Base-by-base conservation (phyloP, 1,284 basidiomycete species). In the Stygiomarasmius scandens region DNA sequence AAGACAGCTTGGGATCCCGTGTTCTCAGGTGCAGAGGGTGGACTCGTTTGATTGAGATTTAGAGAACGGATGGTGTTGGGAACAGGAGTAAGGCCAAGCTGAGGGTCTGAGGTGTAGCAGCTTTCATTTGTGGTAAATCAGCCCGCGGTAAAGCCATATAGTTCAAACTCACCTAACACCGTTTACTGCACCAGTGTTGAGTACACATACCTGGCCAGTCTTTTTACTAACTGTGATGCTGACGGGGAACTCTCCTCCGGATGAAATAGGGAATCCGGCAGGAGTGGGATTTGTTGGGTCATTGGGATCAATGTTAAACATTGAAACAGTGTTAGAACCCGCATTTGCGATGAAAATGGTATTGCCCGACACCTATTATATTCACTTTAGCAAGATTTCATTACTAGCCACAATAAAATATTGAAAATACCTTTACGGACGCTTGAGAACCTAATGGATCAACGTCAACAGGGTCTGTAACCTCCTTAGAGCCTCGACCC, bases 401-500 rank as follows among this genome's bases (percentile, higher is more conserved):
- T 41, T 6, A 12, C 16, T 16, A 41, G 16, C 38, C 8, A n/a
- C 4, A 16, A 41, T 9, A 16, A 41, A 41, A 41, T 9, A 12
- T 5, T 8, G 16, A n/a, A 41, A 5, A 16, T 5, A 41, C 38
- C 58, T 80, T 81, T 23, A 78, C 76, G 6, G 76, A 68, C 19
- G 74, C 77, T 66, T 81, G 79, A 11, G 74, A 76, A 69, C 81
- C 79, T 25, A 81, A 64, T 3, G 74, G 65, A 58, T 83, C 79
- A 32, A 29, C 44, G 20, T 41, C 38, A 19, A 41, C 38, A 9
- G 38, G 38, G 16, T 41, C 38, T 16, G 38, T 41, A 41, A n/a
- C 16, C 38, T 41, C 38, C n/a, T 80, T 78, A 22, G 67, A 65
- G 14, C 80, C 79, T 24, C 66, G 55, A 24, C 79, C 79, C 27